A percentile compares a stretch with the other conserved stretches of the same genome.
These are phyloP conservation scores for Blastomyces parvus DNA, from an alignment of 2,329 filamentous ascomycete genomes.

Conservation along the genomic window DNA sequence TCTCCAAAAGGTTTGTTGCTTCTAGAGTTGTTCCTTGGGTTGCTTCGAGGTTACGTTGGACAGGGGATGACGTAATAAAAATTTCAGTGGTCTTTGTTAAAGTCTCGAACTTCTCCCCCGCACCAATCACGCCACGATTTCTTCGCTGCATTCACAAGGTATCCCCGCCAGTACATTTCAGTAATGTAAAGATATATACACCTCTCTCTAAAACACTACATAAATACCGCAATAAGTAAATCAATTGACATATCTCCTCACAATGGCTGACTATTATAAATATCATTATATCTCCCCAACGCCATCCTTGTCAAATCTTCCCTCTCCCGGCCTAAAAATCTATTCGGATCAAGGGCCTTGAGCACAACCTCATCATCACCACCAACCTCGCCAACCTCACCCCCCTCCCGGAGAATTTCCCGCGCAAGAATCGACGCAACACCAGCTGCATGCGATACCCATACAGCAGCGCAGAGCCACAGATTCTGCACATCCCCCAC, in stretches of 20 bases:
- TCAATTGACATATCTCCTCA: neutral
- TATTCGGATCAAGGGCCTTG: conserved; percentile 20
- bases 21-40: neutral
- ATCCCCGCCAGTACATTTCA: too few species aligned
- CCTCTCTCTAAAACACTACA: neutral
- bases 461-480: conserved; percentile 28
- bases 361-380: conserved; percentile 16
- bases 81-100: neutral
- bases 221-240: neutral
- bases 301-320: conserved; percentile 19
- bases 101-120: neutral
- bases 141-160: too few species aligned
- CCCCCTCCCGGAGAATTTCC: conserved; percentile 9
- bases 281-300: conserved; percentile 25
- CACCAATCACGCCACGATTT: neutral
- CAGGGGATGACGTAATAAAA: neutral
- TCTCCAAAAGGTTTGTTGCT: neutral
- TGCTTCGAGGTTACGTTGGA: neutral
- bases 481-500: conserved; percentile 20
- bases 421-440: conserved; percentile 21
- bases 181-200: neutral
- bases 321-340: conserved; percentile 20
- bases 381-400: conserved; percentile 8
- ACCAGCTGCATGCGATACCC: conserved; percentile 30
- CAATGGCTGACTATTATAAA: conserved; percentile 20